Evolutionary conservation across 1,284 basidiomycete species (phyloP).

Genomic region (Cryptococcus sp.): DNA sequence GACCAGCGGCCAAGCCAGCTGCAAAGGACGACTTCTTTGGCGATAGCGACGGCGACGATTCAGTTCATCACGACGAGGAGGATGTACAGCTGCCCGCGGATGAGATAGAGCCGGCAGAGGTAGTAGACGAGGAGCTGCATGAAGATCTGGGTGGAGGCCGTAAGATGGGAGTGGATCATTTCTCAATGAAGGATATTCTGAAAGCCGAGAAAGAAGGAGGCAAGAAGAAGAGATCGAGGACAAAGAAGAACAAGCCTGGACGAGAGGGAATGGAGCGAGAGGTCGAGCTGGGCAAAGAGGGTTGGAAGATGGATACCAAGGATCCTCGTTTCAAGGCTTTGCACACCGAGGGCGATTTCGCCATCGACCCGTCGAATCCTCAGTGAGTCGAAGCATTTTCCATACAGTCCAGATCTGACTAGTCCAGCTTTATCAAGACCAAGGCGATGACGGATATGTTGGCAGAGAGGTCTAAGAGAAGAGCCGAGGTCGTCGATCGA

Average conservation of each 20-base stretch:
- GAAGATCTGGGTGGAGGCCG: slow-evolving; percentile 23
- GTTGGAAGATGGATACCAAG: slow-evolving; percentile 74
- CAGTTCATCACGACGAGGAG: slow-evolving; percentile 16
- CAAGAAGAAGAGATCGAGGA: slow-evolving; percentile 52
- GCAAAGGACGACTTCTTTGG: slow-evolving; percentile 67
- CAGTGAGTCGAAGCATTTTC: slow-evolving; percentile 56
- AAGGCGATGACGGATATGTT: slow-evolving; percentile 78
- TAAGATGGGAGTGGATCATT: slow-evolving; percentile 50
- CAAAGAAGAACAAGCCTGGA: slow-evolving; percentile 47
- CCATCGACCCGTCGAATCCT: slow-evolving; percentile 93
- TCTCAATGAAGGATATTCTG: slow-evolving; percentile 84
- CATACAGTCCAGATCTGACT: slow-evolving; percentile 1
- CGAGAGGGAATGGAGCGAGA: slow-evolving; percentile 55
- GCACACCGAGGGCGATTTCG: slow-evolving; percentile 85
- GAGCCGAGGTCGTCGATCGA: slow-evolving; percentile 45
- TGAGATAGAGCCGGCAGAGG: slow-evolving; percentile 15
- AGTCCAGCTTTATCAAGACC: slow-evolving; percentile 74
- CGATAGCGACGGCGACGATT: slow-evolving; percentile 50
- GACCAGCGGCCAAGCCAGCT: slow-evolving; percentile 3
- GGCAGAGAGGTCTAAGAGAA: slow-evolving; percentile 53
- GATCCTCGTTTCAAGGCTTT: slow-evolving; percentile 84
- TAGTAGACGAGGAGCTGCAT: slow-evolving; percentile 21
- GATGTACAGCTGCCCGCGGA: slow-evolving; percentile 9
- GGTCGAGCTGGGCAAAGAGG: slow-evolving; percentile 45
- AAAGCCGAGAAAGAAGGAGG: slow-evolving; percentile 67